A percentile compares a stretch with the other conserved stretches of the same genome.
Evolutionary conservation across 139 green algal genomes (phyloP).

Genomic region (Chlamydomonas applanata): DNA sequence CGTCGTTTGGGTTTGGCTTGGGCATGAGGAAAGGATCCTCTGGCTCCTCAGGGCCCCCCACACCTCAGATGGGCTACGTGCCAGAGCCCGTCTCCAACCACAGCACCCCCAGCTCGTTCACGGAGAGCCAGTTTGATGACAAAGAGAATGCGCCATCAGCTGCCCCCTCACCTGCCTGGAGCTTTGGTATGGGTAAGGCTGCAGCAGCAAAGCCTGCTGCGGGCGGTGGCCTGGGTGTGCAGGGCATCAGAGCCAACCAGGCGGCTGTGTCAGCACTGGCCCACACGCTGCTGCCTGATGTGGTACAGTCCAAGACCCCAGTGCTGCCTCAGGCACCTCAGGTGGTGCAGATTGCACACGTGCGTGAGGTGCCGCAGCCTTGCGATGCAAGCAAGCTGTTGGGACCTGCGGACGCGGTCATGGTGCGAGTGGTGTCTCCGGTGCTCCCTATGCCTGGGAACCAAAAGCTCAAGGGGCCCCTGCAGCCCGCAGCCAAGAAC

Average conservation of each 20-base stretch:
- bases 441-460: not conserved
- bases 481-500: not conserved
- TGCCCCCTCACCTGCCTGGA: not conserved
- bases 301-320: no score
- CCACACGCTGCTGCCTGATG: no score
- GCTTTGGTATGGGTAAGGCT: no score
- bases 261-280: no score
- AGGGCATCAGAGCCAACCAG: no score
- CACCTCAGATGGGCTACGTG: not conserved
- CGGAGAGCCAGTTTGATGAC: conserved; percentile 8
- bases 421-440: not conserved
- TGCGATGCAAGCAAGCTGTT: no score
- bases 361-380: no score
- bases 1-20: conserved; percentile 2
- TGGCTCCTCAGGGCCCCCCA: not conserved
- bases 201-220: not conserved
- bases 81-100: not conserved
- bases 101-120: conserved; percentile 8
- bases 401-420: no score
- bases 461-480: no score
- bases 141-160: conserved; percentile 4
- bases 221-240: not conserved
- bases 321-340: no score
- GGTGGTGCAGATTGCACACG: no score
- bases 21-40: not conserved